Base-by-base conservation (phyloP, 129 eudicot genomes). In the Mikania micrantha region DNA sequence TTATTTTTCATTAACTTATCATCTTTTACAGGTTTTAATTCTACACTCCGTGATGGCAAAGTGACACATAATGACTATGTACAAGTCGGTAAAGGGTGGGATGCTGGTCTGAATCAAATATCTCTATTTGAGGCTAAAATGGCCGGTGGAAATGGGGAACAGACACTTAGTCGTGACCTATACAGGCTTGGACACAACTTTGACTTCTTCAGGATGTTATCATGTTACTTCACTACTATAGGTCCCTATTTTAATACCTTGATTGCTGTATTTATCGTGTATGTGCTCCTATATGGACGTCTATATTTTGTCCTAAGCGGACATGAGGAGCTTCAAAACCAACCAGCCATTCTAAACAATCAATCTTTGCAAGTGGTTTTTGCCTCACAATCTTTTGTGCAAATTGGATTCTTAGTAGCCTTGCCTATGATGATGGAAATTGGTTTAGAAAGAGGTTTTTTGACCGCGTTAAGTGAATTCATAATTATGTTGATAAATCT, bases 401-500 rank as follows among this genome's bases (percentile, higher is more conserved):
- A 90, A 63, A 81, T 87, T 48, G 97, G 95, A 10, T 77, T 90
- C 67, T 69, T 90, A 52, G 87, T 90, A 92, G 90, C 97, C 5
- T 78, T 90, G 59, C 97, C 97, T 44, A 90, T 90, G 97, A 77
- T 90, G 84, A 90, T 90, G 97, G 97, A 90, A 73, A 90, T 87
- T 17, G 91, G 95, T 11, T 45, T 90, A 41, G 97, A 90, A 75
- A 72, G 86, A 67, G 97, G 97, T 22, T 90, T 90, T 74, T 74
- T 87, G 3, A 84, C 97, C 16, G 97, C 97, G 63, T 64, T 87
- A 45, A 85, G 95, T 74, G 95, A 90, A 53, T 87, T 90, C 73
- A 79, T 90, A 56, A 75, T 84, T 21, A 90, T 90, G 95, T 88
- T 84, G 60, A 41, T 90, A 45, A 91, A 90, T 63, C 71, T 90